These are phyloP conservation scores for Puccinellia tenuiflora DNA, from an alignment of 176 grass and related monocot genomes.

Conservation along the genomic window DNA sequence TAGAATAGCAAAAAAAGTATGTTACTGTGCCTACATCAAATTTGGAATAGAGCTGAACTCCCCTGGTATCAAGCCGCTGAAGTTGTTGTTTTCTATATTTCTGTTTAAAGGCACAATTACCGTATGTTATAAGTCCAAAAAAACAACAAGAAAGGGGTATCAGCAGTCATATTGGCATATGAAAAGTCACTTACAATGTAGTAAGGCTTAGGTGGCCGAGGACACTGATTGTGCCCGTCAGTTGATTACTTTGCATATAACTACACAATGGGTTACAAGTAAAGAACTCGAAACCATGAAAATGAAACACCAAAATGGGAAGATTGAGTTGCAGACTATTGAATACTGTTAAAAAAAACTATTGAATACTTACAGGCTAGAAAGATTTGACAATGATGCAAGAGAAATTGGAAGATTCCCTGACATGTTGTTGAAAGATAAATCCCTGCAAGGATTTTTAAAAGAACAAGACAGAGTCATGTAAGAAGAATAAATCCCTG, in stretches of 20 bases:
- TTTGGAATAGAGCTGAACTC: slow-evolving; percentile 71
- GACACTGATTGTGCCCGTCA: slow-evolving; percentile 62
- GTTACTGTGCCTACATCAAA: slow-evolving; percentile 53
- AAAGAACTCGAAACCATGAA: slow-evolving; percentile 19
- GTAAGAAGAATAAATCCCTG: slow-evolving; percentile 40
- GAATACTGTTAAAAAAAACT: slow-evolving; percentile 8
- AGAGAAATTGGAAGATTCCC: slow-evolving; percentile 75
- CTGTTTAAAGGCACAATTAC: slow-evolving; percentile 36
- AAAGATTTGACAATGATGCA: slow-evolving; percentile 64
- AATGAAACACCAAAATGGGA: slow-evolving; percentile 8
- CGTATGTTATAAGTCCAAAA: background rate
- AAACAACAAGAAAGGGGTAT: background rate
- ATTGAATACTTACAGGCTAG: slow-evolving; percentile 65
- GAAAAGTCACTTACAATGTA: slow-evolving; percentile 69
- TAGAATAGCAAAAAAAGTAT: background rate
- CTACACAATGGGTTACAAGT: slow-evolving; percentile 28
- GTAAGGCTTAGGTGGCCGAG: slow-evolving; percentile 66
- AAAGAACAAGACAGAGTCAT: slow-evolving; percentile 28
- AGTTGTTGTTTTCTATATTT: slow-evolving; percentile 91
- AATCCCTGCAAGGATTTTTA: slow-evolving; percentile 46
- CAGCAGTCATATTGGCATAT: background rate
- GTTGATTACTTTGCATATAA: slow-evolving; percentile 80
- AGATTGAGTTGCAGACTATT: background rate
- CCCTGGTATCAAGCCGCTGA: slow-evolving; percentile 79
- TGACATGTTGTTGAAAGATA: slow-evolving; percentile 81